Conservation (phyloP, 495 filamentous ascomycete species). For the Annulohypoxylon maeteangense region DNA sequence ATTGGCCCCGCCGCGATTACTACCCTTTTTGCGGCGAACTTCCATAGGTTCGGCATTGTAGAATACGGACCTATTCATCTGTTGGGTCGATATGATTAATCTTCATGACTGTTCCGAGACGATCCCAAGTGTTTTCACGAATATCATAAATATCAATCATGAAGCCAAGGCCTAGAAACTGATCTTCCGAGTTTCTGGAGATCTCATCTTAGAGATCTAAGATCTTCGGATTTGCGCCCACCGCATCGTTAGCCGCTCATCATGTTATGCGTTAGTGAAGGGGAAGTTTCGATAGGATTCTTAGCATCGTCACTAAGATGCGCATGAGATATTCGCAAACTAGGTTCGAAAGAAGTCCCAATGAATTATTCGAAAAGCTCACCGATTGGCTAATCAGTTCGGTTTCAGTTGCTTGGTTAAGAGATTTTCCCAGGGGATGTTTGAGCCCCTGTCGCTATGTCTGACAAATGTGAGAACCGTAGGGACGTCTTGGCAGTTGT, state of each 20-base stretch:
- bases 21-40: background rate
- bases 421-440: constrained; percentile 38
- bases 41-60: background rate
- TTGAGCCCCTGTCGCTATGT: constrained; percentile 27
- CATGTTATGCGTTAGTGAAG: constrained; percentile 8
- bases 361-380: background rate
- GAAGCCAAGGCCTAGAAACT: background rate
- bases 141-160: background rate
- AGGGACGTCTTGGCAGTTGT: constrained; percentile 21
- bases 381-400: constrained; percentile 27
- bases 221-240: constrained; percentile 16
- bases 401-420: constrained; percentile 28
- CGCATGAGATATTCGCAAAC: constrained; percentile 11
- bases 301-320: background rate
- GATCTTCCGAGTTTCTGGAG: constrained; percentile 6
- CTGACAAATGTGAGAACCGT: constrained; percentile 11
- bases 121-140: background rate
- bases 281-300: background rate
- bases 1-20: background rate
- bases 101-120: background rate
- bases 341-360: constrained; percentile 1
- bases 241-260: constrained; percentile 19
- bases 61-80: background rate
- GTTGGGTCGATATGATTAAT: background rate
- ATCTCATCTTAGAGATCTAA: constrained; percentile 16